Percentiles rank a stretch among this genome's conserved stretches.
Conservation (phyloP, 169 alveolate genomes). For the Plasmodium ovale region DNA sequence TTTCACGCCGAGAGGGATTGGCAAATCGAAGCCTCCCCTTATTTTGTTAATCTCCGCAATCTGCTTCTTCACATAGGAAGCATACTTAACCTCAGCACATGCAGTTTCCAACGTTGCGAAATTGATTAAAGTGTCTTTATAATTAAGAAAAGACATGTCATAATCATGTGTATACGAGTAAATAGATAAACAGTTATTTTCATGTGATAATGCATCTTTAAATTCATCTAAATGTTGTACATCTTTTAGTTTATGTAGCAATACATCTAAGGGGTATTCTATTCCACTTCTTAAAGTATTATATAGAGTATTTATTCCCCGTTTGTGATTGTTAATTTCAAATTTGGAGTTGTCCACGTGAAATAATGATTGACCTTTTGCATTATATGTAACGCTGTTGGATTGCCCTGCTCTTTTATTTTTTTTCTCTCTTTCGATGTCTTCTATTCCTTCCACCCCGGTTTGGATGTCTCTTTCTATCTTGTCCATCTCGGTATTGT, state of each 20-base stretch:
- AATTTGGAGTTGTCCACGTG: background rate
- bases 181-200: slow-evolving; percentile 6
- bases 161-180: slow-evolving; percentile 6
- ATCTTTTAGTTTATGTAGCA: slow-evolving; percentile 16
- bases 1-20: slow-evolving; percentile 76
- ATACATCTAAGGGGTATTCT: slow-evolving; percentile 40
- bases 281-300: slow-evolving; percentile 57
- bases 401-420: background rate
- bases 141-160: slow-evolving; percentile 1
- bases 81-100: slow-evolving; percentile 83
- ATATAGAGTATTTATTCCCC: slow-evolving; percentile 23
- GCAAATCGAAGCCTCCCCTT: slow-evolving; percentile 71
- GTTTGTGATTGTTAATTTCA: background rate
- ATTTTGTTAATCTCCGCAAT: slow-evolving; percentile 78
- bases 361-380: background rate
- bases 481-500: background rate
- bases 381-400: too few relatives aligned
- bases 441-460: background rate
- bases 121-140: slow-evolving; percentile 16
- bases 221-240: background rate
- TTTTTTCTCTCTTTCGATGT: background rate
- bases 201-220: background rate
- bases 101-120: slow-evolving; percentile 67
- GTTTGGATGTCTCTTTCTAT: background rate
- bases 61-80: slow-evolving; percentile 78